Evolutionary conservation across 2,329 filamentous ascomycete genomes (phyloP).

Genomic region (Colletotrichum lentis): DNA sequence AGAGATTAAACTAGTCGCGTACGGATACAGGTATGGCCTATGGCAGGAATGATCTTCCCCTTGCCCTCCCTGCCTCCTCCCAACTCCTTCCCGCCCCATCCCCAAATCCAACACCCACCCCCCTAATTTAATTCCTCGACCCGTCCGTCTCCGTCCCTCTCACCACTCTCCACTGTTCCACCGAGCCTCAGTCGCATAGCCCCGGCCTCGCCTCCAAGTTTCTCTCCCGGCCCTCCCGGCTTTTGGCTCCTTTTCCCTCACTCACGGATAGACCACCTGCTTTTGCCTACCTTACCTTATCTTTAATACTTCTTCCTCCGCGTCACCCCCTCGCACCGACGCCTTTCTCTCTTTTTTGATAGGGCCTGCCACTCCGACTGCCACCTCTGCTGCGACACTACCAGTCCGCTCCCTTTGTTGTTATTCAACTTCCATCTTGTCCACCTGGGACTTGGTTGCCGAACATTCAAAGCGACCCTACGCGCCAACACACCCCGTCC

Average conservation of each 20-base stretch:
- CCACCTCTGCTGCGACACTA: constrained; percentile 22
- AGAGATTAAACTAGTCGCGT: constrained; percentile 34
- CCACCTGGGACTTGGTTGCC: constrained; percentile 19
- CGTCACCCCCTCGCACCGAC: not conserved
- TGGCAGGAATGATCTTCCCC: constrained; percentile 26
- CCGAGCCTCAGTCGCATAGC: constrained; percentile 28
- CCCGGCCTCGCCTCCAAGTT: constrained; percentile 17
- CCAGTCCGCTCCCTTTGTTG: constrained; percentile 33
- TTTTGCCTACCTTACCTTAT: constrained; percentile 6
- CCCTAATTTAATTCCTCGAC: constrained; percentile 33
- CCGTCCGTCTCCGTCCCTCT: constrained; percentile 22
- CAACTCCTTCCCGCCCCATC: constrained; percentile 2
- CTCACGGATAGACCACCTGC: constrained; percentile 21
- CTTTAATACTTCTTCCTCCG: constrained; percentile 26
- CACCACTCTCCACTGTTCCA: constrained; percentile 28
- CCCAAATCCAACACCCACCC: constrained; percentile 29
- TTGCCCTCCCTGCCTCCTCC: constrained; percentile 16
- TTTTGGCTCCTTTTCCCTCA: constrained; percentile 32
- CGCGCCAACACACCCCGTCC: not conserved
- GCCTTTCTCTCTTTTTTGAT: not conserved
- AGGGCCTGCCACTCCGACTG: constrained; percentile 24
- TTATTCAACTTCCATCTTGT: constrained; percentile 14
- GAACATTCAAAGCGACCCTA: constrained; percentile 12
- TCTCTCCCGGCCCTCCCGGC: constrained; percentile 34
- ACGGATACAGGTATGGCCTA: not conserved